Base-by-base conservation (phyloP, 768 basidiomycete species). In the Sarcomyxa edulis region DNA sequence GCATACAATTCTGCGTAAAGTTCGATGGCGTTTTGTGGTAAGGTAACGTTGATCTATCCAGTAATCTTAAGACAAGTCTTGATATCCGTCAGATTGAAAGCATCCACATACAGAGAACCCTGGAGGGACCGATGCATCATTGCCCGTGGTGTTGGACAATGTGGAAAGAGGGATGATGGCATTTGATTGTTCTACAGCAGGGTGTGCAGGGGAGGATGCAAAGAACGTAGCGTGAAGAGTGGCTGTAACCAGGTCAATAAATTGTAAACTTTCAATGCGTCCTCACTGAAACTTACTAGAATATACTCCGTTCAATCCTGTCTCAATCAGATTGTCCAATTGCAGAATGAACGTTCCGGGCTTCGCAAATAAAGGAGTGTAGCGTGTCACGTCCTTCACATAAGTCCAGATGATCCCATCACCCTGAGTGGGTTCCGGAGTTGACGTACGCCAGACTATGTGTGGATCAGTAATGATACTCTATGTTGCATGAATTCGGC, bases 391-490 rank as follows among this genome's bases (percentile, higher is more conserved):
- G 47, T 89, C 86, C 53, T 88, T 88, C 48, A 77, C 55, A 39
- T 74, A 80, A 1, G 84, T 85, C 85, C 84, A 88, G 34, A 85
- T 78, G 43, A 88, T 86, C 8, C 85, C 86, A 33, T 74, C 67
- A 3, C 72, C 67, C 10, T 46, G 48, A 1, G 77, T 81, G 0
- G 86, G 86, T 56, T 89, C 86, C 0, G 85, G 79, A 12, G 86
- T 89, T 0, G 84, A 86, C 14, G 82, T 86, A 25, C 86, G 69
- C 86, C 85, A 86, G 36, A 87, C 82, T 84, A 32, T n/a, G n/a
- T n/a, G n/a, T n/a, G n/a, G n/a, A n/a, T n/a, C n/a, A 27, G 32
- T 14, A 10, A 15, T 20, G 19, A 30, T 2, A 21, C 4, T 19
- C 19, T 12, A 15, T 23, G 18, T 9, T 14, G 9, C 22, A n/a